Conservation (phyloP, 2,329 filamentous ascomycete species). For the Graphiopsis chlorocephala region DNA sequence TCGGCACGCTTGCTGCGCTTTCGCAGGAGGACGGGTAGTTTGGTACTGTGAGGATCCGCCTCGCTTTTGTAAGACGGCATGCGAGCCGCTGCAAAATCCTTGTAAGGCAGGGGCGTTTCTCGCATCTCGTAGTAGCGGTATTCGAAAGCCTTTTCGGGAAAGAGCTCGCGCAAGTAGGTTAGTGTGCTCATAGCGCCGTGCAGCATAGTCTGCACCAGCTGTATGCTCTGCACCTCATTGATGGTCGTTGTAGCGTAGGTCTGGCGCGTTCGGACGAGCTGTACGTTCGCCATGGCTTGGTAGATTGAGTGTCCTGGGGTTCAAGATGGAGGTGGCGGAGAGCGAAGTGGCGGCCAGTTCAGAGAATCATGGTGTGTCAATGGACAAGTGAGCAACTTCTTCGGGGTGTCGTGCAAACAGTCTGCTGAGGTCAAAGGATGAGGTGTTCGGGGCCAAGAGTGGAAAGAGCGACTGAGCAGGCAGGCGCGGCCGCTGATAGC, state of each 20-base stretch:
- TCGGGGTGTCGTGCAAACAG: background rate
- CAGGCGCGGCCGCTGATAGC: background rate
- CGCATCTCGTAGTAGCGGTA: slow-evolving; percentile 27
- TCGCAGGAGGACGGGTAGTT: slow-evolving; percentile 40
- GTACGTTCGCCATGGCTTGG: slow-evolving; percentile 25
- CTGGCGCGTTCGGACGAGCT: slow-evolving; percentile 23
- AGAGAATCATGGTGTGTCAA: background rate
- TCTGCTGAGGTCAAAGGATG: background rate
- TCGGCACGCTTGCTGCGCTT: slow-evolving; percentile 42
- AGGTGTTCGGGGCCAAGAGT: background rate
- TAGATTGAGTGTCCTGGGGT: background rate
- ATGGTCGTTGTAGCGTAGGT: slow-evolving; percentile 29
- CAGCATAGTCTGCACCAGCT: slow-evolving; percentile 48
- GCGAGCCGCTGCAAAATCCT: slow-evolving; percentile 30
- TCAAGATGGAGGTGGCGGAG: background rate
- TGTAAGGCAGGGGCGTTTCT: slow-evolving; percentile 29
- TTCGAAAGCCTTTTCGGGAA: slow-evolving; percentile 34
- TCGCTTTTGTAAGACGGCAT: slow-evolving; percentile 16
- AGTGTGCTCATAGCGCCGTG: slow-evolving; percentile 44
- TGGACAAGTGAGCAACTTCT: background rate
- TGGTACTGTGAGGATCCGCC: slow-evolving; percentile 9
- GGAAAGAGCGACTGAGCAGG: slow-evolving; percentile 2
- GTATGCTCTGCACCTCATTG: slow-evolving; percentile 44
- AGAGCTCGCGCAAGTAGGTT: slow-evolving; percentile 33
- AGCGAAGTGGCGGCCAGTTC: background rate